Conservation (phyloP, 1,284 basidiomycete genomes). For the Trichosporon asahii region DNA sequence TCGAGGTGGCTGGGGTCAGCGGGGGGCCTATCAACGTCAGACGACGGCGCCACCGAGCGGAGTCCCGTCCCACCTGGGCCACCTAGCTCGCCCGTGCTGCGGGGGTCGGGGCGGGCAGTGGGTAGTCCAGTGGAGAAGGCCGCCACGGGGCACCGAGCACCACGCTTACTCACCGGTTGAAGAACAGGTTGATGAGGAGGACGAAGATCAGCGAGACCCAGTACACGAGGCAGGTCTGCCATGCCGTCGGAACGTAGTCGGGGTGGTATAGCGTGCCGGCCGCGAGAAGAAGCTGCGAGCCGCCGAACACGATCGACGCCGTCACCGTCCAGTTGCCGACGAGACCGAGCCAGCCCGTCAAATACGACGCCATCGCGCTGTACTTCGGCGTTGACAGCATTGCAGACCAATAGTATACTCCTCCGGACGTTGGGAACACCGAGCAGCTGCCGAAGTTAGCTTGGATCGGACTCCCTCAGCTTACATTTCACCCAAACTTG, state of each 20-base stretch:
- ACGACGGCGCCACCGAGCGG: background rate
- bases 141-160: background rate
- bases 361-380: conserved; percentile 51
- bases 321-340: conserved; percentile 56
- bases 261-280: conserved; percentile 53
- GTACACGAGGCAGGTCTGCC: conserved; percentile 53
- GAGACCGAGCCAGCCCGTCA: conserved; percentile 55
- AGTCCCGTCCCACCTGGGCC: background rate
- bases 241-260: conserved; percentile 49
- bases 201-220: conserved; percentile 52
- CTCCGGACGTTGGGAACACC: conserved; percentile 54
- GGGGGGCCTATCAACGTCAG: background rate
- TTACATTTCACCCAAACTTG: conserved; percentile 53
- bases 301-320: conserved; percentile 55
- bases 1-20: conserved; percentile 39
- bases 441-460: conserved; percentile 42
- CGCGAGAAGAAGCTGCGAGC: conserved; percentile 54
- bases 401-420: conserved; percentile 55
- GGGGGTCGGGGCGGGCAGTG: background rate
- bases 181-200: conserved; percentile 50
- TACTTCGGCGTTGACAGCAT: conserved; percentile 53
- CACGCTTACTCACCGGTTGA: conserved; percentile 39
- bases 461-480: conserved; percentile 2
- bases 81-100: conserved; percentile 9
- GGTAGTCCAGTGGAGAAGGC: no score